Evolutionary conservation across 495 filamentous ascomycete species (phyloP), one percentile per base, ranked within the genome.

Genomic region (Xylaria acuta): DNA sequence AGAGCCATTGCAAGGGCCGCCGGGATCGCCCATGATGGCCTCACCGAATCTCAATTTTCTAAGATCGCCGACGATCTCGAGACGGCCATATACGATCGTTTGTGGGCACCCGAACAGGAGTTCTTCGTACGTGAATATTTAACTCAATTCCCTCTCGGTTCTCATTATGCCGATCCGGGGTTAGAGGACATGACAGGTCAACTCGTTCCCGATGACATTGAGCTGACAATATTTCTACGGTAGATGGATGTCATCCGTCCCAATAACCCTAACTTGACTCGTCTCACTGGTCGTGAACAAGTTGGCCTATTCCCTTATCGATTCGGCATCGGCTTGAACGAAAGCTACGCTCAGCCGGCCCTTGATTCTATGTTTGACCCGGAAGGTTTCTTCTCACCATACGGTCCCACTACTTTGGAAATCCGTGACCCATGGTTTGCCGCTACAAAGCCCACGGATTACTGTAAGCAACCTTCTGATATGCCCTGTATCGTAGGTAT

Each of bases 331-430:
- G 83, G 83, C 1, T 64, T 80, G 25, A 75, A 81, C 45, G 59
- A 67, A 41, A 71, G 69, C n/a, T 74, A 81, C 43, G 67, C 76
- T 69, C 70, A 82, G 72, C 66, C 74, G 12, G 72, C 82, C 60
- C 53, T 79, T 66, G 76, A 81, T 70, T 75, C 79, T 43, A 74
- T 80, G 71, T 78, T 84, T 38, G 81, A 82, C 40, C 40, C 78
- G 1, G 72, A 82, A 47, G 78, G 78, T 32, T 85, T 86, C 72
- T 66, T 81, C 5, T 75, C 82, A 32, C 67, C 78, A 18, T 86
- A 82, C 59, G 84, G 82, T 16, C 84, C 84, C 38, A 84, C 83
- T 11, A 86, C 84, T 16, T 69, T 85, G 6, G 83, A 84, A 72
- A 78, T 80, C 67, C 73, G 78, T 34, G 80, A 84, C 64, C 78